Conservation (phyloP, 768 basidiomycete species). For the Lentinula edodes region DNA sequence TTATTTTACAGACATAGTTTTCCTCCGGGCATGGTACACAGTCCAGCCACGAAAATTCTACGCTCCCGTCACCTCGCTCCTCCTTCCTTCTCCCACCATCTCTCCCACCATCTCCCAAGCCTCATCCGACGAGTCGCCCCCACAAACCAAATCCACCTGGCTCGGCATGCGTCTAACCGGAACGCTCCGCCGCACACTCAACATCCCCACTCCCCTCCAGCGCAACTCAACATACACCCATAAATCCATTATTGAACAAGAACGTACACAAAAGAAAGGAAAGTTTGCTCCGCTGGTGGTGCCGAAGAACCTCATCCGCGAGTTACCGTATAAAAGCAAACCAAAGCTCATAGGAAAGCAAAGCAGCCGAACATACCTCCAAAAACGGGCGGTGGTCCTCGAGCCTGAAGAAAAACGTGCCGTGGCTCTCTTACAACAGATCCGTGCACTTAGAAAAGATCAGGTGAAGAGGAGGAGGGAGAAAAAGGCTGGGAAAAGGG, state of each 20-base stretch:
- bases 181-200: conserved; percentile 82
- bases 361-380: conserved; percentile 72
- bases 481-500: conserved; percentile 81
- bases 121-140: background rate
- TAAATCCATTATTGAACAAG: conserved; percentile 55
- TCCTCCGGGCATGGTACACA: conserved; percentile 95
- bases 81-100: conserved; percentile 51
- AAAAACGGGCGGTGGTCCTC: conserved; percentile 92
- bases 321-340: conserved; percentile 90
- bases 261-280: conserved; percentile 29
- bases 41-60: conserved; percentile 94
- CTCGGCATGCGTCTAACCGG: conserved; percentile 95
- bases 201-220: conserved; percentile 76
- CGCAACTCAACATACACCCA: conserved; percentile 80
- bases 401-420: conserved; percentile 95
- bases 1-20: conserved; percentile 69
- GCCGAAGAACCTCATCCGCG: conserved; percentile 84
- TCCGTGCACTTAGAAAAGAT: conserved; percentile 86
- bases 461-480: conserved; percentile 72
- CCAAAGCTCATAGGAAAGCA: conserved; percentile 80
- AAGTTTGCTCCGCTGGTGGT: conserved; percentile 84
- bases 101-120: background rate
- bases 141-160: conserved; percentile 61
- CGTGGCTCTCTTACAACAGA: conserved; percentile 87
- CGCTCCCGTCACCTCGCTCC: conserved; percentile 90